These are phyloP conservation scores for Grigorovia jiainica DNA, from an alignment of 805 yeast species.

Conservation along the genomic window DNA sequence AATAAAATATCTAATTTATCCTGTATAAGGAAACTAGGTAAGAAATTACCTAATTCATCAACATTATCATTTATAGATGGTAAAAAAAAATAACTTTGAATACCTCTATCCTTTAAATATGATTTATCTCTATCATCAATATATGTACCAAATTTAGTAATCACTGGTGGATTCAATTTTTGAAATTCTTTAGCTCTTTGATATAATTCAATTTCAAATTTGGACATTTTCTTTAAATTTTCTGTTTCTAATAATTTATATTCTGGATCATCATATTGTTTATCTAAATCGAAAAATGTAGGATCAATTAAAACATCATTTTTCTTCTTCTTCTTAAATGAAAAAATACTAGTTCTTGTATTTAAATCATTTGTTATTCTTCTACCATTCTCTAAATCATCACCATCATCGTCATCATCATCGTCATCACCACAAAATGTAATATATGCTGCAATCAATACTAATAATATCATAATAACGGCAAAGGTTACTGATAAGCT, in stretches of 20 bases:
- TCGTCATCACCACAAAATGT: constrained; percentile 28
- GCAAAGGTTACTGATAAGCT: constrained; percentile 29
- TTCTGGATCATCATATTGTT: constrained; percentile 21
- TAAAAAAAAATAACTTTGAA: constrained; percentile 27
- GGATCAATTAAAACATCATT: constrained; percentile 23
- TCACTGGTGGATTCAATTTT: constrained; percentile 22
- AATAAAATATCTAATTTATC: constrained; percentile 28
- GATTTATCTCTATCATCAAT: constrained; percentile 19
- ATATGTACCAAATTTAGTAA: constrained; percentile 25
- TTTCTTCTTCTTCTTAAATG: constrained; percentile 4
- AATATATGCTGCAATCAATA: constrained; percentile 26
- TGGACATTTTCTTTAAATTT: constrained; percentile 25
- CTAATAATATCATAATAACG: constrained; percentile 22
- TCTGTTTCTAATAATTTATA: constrained; percentile 17
- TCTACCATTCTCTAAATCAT: not conserved
- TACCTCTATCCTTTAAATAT: constrained; percentile 28
- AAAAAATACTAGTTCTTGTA: not conserved
- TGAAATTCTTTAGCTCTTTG: constrained; percentile 25
- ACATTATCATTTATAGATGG: constrained; percentile 30
- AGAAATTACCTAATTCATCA: constrained; percentile 23
- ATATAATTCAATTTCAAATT: constrained; percentile 25
- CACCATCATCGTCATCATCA: constrained; percentile 24
- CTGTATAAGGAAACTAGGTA: constrained; percentile 28
- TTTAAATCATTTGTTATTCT: not conserved
- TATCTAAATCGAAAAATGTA: constrained; percentile 21